Evolutionary conservation across 139 green algal species (phyloP), one percentile per base, ranked within the genome.

Genomic region (Chlamydomonas schloesseri): DNA sequence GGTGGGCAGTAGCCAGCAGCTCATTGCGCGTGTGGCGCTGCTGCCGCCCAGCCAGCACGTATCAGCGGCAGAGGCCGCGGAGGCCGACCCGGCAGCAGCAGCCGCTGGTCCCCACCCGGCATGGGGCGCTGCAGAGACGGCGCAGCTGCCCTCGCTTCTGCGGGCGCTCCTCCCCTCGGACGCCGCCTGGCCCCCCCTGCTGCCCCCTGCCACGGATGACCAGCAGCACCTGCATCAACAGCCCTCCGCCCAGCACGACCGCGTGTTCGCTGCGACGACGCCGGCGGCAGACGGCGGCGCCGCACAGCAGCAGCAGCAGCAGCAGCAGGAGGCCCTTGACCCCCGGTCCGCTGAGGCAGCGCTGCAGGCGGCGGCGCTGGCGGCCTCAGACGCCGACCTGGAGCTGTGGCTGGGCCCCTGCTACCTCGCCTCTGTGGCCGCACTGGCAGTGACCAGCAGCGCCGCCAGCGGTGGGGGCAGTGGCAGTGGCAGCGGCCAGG

Each of bases 1-100:
- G 13, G 74, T 93, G 20, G 71, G 80, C 28, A 85, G 81, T 4
- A 65, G 69, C 34, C 50, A 87, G 65, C 87, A 89, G 77, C 76
- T 90, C 33, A 21, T 76, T n/a, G 65, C 79, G 13, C 65, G 73
- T 15, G 80, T 89, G 14, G 58, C 74, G 28, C 42, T 50, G 20
- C 57, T 20, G 75, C n/a, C 2, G n/a, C 57, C 17, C 8, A 72
- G 67, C 17, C 14, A 28, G 67, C 15, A 37, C 34, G 72, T 42
- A 37, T 37, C 55, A 36, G 71, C 55, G n/a, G 20, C 36, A 2
- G 31, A 4, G 33, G 64, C 64, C 50, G 65, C 83, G 46, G 72
- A 42, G 72, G 73, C 24, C 4, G 50, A 60, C 23, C 46, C 42
- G 70, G 36, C 4, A 11, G 58, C 58, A 29, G 18, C 26, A 5